Evolutionary conservation across 2,329 filamentous ascomycete genomes (phyloP), one percentile per base, ranked within the genome.

Genomic region (Paramyrothecium roridum): DNA sequence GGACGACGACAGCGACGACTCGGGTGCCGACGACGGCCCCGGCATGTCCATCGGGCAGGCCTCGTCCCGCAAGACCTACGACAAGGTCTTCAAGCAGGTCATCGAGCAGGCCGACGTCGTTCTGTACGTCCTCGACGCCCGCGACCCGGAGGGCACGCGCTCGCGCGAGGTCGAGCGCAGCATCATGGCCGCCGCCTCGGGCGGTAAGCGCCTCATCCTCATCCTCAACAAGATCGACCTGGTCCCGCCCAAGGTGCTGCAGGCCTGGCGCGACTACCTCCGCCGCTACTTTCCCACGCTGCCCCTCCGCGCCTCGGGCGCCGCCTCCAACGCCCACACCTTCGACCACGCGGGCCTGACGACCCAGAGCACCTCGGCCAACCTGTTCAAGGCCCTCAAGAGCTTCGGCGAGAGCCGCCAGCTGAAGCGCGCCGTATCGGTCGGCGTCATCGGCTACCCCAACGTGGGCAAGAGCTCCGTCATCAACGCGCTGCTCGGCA

Each of bases 401-500:
- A 88, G 90, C 47, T 97, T 90, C 68, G 90, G 93, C 11, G 88
- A 90, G 56, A 84, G 83, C 57, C 89, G 90, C 65, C 88, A 96
- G 70, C 79, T 97, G 62, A 96, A 96, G 80, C 88, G 93, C 54
- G 88, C 92, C 53, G 86, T 96, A 65, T 93, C 90, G 20, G 93
- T 97, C 57, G 93, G 93, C 61, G 90, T 97, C 59, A 96, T 97
- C 64, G 93, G 93, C 26, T 97, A 96, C 72, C 93, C 93, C 65
- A 97, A 97, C 70, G 93, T 96, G 57, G 93, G 93, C 70, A 97
- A 97, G 79, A 96, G 91, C 26, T 96, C 92, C 52, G 91, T 97
- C 66, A 96, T 97, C 81, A 97, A 97, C 72, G 90, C 92, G 17
- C 85, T 97, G 54, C 88, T 91, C 20, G 86, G 89, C 40, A 85